These are phyloP conservation scores for Apiospora pterosperma DNA, from an alignment of 2,329 filamentous ascomycete species.

Conservation along the genomic window DNA sequence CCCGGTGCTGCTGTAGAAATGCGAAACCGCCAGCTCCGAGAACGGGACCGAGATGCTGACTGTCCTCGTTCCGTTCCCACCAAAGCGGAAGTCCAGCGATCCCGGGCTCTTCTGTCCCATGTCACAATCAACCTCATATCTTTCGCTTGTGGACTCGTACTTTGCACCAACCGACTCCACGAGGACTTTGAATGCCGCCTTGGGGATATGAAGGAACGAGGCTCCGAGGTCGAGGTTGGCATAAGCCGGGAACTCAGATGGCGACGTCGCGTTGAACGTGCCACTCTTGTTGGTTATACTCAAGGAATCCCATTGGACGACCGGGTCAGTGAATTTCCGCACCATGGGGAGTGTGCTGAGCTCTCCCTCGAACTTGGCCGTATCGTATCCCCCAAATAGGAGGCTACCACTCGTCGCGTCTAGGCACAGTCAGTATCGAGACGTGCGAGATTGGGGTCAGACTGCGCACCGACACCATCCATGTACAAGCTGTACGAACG, in stretches of 20 bases:
- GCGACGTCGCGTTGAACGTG: not conserved
- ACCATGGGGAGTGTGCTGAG: not conserved
- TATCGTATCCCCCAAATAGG: slow-evolving; percentile 5
- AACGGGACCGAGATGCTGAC: not conserved
- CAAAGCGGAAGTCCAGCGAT: slow-evolving; percentile 3
- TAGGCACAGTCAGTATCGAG: not conserved
- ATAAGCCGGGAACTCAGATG: not conserved
- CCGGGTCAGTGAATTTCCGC: not conserved
- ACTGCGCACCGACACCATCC: not conserved
- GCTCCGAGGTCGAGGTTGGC: slow-evolving; percentile 3
- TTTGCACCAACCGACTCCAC: not conserved
- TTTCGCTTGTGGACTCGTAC: not conserved
- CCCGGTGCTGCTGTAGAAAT: not conserved
- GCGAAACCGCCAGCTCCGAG: slow-evolving; percentile 3
- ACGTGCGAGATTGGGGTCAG: not conserved
- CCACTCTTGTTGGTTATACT: slow-evolving; percentile 3
- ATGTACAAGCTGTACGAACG: slow-evolving; percentile 6
- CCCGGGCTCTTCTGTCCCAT: not conserved
- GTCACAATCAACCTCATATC: not conserved
- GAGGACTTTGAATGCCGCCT: not conserved
- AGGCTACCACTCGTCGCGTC: slow-evolving; percentile 1
- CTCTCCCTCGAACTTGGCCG: slow-evolving; percentile 4
- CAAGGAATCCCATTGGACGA: not conserved
- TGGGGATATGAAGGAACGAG: slow-evolving; percentile 1
- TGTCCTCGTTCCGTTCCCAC: not conserved